These are phyloP conservation scores for Bruguiera parviflora DNA, from an alignment of 345 rosid species.

Conservation along the genomic window DNA sequence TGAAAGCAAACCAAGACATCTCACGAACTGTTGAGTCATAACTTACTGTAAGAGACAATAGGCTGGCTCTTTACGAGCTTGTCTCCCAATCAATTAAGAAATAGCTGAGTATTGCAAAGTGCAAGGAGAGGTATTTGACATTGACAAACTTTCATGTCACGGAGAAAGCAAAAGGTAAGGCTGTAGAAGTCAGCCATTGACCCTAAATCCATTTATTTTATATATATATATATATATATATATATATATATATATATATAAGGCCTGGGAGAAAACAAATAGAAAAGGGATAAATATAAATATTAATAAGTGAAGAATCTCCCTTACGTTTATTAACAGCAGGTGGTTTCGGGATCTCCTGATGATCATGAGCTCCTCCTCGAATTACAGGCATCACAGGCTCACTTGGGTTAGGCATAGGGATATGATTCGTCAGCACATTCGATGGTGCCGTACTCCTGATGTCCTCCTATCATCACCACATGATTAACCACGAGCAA, in stretches of 20 bases:
- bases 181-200: not conserved
- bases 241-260: not conserved
- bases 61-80: too few relatives aligned
- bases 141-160: not conserved
- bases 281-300: not conserved
- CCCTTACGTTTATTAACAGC: constrained; percentile 69
- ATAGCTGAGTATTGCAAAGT: not conserved
- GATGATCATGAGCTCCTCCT: constrained; percentile 34
- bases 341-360: constrained; percentile 69
- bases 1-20: constrained; percentile 13
- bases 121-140: not conserved
- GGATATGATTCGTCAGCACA: constrained; percentile 63
- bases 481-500: not conserved
- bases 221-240: too few relatives aligned
- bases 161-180: not conserved
- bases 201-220: not conserved
- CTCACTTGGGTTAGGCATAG: constrained; percentile 38
- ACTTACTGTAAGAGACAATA: not conserved
- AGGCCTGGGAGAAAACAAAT: not conserved
- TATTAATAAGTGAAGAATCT: constrained; percentile 17
- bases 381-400: constrained; percentile 40
- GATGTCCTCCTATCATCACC: constrained; percentile 69
- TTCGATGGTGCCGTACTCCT: constrained; percentile 53
- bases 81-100: too few relatives aligned
- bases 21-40: constrained; percentile 5